Conservation (phyloP, 441 rosid genomes). For the Syzygium malaccense region DNA sequence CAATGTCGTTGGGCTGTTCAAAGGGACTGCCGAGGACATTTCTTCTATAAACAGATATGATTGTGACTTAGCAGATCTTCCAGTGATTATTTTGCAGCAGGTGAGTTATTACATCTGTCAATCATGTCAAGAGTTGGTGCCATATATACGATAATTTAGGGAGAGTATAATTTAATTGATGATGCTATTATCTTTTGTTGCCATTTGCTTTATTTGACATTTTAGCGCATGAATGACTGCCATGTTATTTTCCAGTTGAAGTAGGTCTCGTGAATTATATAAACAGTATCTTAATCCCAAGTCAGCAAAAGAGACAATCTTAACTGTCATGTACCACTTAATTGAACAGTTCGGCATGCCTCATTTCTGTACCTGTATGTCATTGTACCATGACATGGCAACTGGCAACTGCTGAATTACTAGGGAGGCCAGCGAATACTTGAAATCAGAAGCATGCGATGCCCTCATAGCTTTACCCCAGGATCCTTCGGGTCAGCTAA, state of each 20-base stretch:
- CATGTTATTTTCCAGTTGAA: neutral
- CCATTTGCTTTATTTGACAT: neutral
- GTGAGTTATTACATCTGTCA: slow-evolving; percentile 21
- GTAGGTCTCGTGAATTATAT: neutral
- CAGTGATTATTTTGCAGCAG: slow-evolving; percentile 80
- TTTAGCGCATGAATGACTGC: neutral
- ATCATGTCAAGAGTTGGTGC: neutral
- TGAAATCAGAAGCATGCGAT: neutral
- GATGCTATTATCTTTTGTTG: neutral
- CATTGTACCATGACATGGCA: neutral
- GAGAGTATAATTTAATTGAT: neutral
- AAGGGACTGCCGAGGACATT: slow-evolving; percentile 57
- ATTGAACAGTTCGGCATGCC: neutral
- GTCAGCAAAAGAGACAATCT: neutral
- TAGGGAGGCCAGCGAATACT: neutral
- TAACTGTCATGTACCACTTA: neutral
- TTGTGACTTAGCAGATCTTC: slow-evolving; percentile 72
- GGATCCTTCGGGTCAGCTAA: neutral
- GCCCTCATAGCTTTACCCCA: neutral
- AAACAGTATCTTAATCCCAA: neutral
- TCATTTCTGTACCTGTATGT: neutral
- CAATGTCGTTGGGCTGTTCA: slow-evolving; percentile 63
- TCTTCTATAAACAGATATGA: slow-evolving; percentile 74
- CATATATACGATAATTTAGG: neutral
- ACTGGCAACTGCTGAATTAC: neutral